Conservation (phyloP, 2,329 filamentous ascomycete genomes). For the Colletotrichum spinosum region DNA sequence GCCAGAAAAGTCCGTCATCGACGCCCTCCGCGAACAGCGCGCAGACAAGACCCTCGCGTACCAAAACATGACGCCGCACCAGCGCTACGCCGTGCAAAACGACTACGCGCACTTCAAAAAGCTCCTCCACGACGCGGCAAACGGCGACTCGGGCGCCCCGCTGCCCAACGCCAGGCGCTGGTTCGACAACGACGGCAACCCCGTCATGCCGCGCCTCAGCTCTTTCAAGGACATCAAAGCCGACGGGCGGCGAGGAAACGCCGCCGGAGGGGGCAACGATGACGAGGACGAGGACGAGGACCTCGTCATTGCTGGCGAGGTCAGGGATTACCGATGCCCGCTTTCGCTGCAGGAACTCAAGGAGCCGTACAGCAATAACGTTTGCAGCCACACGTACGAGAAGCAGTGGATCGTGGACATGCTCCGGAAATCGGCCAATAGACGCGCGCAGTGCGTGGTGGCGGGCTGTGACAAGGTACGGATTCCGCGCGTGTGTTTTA, state of each 20-base stretch:
- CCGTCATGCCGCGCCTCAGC: conserved; percentile 43
- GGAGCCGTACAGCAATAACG: conserved; percentile 73
- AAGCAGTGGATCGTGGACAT: conserved; percentile 70
- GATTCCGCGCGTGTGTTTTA: background rate
- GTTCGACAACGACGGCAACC: conserved; percentile 62
- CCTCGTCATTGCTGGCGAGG: conserved; percentile 72
- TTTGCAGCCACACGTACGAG: conserved; percentile 81
- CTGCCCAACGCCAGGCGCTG: conserved; percentile 65
- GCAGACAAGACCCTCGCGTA: conserved; percentile 56
- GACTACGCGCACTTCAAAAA: conserved; percentile 71
- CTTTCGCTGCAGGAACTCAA: conserved; percentile 73
- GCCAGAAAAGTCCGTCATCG: conserved; percentile 43
- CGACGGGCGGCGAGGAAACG: conserved; percentile 50
- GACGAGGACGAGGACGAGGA: conserved; percentile 74
- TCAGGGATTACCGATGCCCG: conserved; percentile 76
- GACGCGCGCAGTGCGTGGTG: conserved; percentile 69
- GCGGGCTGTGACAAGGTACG: conserved; percentile 71
- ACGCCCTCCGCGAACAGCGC: conserved; percentile 51
- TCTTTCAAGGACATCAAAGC: conserved; percentile 34
- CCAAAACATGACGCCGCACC: conserved; percentile 51
- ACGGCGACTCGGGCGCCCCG: conserved; percentile 60
- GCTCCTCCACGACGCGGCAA: conserved; percentile 65
- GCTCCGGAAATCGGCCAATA: conserved; percentile 53
- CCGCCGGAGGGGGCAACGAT: conserved; percentile 54
- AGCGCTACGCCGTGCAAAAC: conserved; percentile 67